Base-by-base conservation (phyloP, 2,329 filamentous ascomycete species). In the Calonectria pauciramosa region DNA sequence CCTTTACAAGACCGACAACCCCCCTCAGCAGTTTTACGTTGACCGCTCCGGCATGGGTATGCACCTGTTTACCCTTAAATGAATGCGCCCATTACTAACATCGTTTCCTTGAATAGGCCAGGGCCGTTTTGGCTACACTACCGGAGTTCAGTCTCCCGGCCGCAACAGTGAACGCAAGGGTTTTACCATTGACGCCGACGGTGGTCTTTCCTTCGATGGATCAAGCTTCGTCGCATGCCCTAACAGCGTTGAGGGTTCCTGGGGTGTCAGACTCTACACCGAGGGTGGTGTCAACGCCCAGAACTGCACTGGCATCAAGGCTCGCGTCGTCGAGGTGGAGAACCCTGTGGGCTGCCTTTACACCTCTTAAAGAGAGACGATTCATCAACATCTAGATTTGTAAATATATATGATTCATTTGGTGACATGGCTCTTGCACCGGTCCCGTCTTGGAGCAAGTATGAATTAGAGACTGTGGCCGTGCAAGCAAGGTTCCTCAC, bases 21-120 rank as follows among this genome's bases (percentile, higher is more conserved):
- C 84, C 16, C 68, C 71, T 23, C 91, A 92, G 85, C 83, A 88
- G 78, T 73, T 90, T 70, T 92, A 81, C 76, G 88, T 87, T 44
- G 90, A 93, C 82, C 89, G 88, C 54, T 91, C 90, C 34, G 90
- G 89, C 80, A 91, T 91, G 90, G 90, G 89, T 88, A 87, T 14
- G 34, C 28, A n/a, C 11, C 4, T 28, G n/a, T 30, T 32, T 5
- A 9, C 44, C 44, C 20, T 18, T 2, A 20, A 14, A 0, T 49
- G 44, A 23, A 20, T 23, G 44, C 41, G 41, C 41, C 7, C 16
- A n/a, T 49, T 23, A n/a, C 44, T 49, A 23, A 49, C 44, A 75
- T 30, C 75, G 52, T 20, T 38, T 32, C 5, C 26, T 18, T 20
- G 1, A 49, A 49, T 23, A 89, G 88, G 89, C 75, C 88, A 90